Percentiles rank a stretch among this genome's conserved stretches.
These are phyloP conservation scores for Cladosporium sp. DNA, from an alignment of 2,329 filamentous ascomycete genomes.

Conservation along the genomic window DNA sequence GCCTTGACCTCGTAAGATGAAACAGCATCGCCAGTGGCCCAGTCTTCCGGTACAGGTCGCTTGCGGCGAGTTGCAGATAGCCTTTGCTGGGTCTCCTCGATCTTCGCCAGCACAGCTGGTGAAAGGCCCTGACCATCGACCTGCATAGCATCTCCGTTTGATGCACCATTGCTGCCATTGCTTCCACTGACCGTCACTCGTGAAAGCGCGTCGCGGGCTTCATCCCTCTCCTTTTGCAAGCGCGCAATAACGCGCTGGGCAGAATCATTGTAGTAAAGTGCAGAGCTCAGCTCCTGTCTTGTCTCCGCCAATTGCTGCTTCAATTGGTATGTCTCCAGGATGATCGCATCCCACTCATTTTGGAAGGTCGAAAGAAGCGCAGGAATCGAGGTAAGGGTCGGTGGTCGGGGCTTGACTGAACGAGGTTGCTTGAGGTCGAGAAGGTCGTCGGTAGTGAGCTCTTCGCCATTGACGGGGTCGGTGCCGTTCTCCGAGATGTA, in stretches of 20 bases:
- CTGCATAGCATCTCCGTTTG: conserved; percentile 83
- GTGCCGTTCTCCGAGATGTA: conserved; percentile 92
- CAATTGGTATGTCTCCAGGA: conserved; percentile 86
- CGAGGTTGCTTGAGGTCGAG: conserved; percentile 81
- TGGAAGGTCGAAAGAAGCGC: conserved; percentile 92
- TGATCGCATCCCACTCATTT: conserved; percentile 95
- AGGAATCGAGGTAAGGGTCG: conserved; percentile 92
- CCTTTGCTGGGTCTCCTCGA: conserved; percentile 79
- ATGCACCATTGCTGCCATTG: conserved; percentile 39
- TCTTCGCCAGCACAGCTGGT: conserved; percentile 66
- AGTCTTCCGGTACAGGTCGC: conserved; percentile 79
- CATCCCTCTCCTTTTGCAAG: conserved; percentile 85
- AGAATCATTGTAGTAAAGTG: conserved; percentile 95
- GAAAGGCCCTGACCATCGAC: conserved; percentile 80
- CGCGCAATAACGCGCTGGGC: conserved; percentile 93
- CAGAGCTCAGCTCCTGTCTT: conserved; percentile 87
- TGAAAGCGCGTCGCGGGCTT: conserved; percentile 84
- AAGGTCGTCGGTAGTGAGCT: conserved; percentile 79
- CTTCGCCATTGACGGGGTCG: conserved; percentile 86
- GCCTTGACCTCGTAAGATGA: conserved; percentile 57
- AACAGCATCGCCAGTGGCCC: conserved; percentile 76
- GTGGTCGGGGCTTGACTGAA: conserved; percentile 84
- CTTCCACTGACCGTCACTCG: conserved; percentile 72
- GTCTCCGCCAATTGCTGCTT: conserved; percentile 88
- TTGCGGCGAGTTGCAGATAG: conserved; percentile 88